A percentile compares a stretch with the other conserved stretches of the same genome.
These are phyloP conservation scores for Aspergillus sp. DNA, from an alignment of 2,329 filamentous ascomycete species.

Conservation along the genomic window DNA sequence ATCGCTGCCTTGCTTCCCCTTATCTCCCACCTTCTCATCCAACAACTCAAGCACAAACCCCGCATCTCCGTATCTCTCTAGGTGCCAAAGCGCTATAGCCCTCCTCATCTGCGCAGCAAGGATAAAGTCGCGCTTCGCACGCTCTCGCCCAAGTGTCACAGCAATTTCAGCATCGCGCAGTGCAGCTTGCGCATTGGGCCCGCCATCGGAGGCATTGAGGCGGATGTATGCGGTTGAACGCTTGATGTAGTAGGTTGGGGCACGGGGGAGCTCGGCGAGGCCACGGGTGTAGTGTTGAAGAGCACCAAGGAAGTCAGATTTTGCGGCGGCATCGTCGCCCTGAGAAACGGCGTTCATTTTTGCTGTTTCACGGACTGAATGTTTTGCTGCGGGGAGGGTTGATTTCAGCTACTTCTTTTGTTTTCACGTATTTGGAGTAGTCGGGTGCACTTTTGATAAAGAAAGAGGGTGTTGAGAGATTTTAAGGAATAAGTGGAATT, in stretches of 20 bases:
- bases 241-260: conserved; percentile 76
- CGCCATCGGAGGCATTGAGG: conserved; percentile 51
- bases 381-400: not conserved
- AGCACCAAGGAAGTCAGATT: conserved; percentile 65
- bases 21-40: conserved; percentile 46
- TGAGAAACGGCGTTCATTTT: conserved; percentile 54
- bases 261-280: conserved; percentile 60
- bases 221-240: conserved; percentile 78
- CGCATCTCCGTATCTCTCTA: conserved; percentile 73
- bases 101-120: conserved; percentile 79
- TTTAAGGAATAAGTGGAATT: not conserved
- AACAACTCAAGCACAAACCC: conserved; percentile 66
- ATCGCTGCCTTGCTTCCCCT: conserved; percentile 33
- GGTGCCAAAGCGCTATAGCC: conserved; percentile 69
- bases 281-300: conserved; percentile 68
- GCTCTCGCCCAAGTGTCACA: conserved; percentile 60
- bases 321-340: conserved; percentile 62
- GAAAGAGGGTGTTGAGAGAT: not conserved
- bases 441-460: not conserved
- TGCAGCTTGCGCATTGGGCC: conserved; percentile 48
- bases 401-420: not conserved
- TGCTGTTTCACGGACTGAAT: not conserved
- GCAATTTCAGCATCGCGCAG: conserved; percentile 70
- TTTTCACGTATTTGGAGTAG: not conserved
- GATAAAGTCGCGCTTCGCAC: conserved; percentile 74